These are phyloP conservation scores for Linnemannia hyalina DNA, from an alignment of 192 early-diverging fungal genomes.

Conservation along the genomic window DNA sequence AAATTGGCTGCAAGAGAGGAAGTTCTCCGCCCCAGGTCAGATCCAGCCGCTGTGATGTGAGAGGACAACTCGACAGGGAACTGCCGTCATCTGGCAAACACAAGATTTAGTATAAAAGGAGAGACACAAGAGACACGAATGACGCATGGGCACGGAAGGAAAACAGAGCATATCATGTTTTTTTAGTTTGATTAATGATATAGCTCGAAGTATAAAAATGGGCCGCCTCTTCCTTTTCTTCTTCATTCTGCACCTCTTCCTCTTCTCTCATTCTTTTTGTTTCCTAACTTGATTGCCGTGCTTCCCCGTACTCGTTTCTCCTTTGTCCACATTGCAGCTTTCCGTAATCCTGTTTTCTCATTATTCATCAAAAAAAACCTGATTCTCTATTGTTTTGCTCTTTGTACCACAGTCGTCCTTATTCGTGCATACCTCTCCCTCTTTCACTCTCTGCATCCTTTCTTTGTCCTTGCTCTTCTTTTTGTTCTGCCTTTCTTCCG, in stretches of 20 bases:
- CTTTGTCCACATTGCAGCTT: not conserved
- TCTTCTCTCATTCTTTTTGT: not conserved
- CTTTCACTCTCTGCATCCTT: not conserved
- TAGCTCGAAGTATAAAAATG: not conserved
- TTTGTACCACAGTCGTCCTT: not conserved
- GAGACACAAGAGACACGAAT: not conserved
- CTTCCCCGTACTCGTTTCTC: constrained; percentile 4
- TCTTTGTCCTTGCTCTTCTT: not conserved
- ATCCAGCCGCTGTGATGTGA: not conserved
- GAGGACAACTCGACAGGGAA: not conserved
- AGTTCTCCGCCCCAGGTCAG: not conserved
- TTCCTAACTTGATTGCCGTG: not conserved
- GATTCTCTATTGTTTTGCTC: not conserved
- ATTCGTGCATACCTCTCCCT: not conserved
- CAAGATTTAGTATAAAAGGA: not conserved
- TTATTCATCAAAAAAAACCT: too few species aligned
- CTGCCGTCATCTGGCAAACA: not conserved
- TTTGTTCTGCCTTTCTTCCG: not conserved
- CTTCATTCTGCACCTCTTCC: too few species aligned
- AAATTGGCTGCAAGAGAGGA: not conserved
- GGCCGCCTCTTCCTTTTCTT: not conserved
- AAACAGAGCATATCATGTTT: not conserved
- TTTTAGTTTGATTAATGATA: not conserved
- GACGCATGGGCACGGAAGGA: not conserved
- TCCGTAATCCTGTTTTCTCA: not conserved